Percentiles rank a stretch among this genome's conserved stretches.
These are phyloP conservation scores for Plantago coronopus DNA, from an alignment of 305 asterid genomes.

Conservation along the genomic window DNA sequence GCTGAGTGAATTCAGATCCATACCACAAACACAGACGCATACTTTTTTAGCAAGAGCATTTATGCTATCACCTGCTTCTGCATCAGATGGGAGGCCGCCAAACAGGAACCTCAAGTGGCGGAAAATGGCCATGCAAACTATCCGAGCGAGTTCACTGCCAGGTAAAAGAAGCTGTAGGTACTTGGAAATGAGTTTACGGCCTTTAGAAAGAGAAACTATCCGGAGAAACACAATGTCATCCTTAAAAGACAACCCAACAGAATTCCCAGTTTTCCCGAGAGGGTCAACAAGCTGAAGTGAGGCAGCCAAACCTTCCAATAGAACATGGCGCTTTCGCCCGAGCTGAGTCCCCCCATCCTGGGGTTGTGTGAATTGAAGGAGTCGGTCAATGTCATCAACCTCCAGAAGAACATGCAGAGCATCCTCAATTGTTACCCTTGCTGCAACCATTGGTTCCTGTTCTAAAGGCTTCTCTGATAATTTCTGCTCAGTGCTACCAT, in stretches of 20 bases:
- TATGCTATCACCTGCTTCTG: constrained; percentile 49
- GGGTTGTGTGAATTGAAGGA: constrained; percentile 57
- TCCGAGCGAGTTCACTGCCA: constrained; percentile 69
- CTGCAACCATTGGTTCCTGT: constrained; percentile 95
- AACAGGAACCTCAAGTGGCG: constrained; percentile 78
- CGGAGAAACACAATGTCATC: constrained; percentile 81
- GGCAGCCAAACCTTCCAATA: constrained; percentile 85
- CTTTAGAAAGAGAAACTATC: constrained; percentile 74
- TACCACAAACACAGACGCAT: constrained; percentile 43
- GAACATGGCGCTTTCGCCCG: constrained; percentile 62
- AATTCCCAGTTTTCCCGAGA: constrained; percentile 58
- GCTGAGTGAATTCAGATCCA: constrained; percentile 88
- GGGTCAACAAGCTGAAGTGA: constrained; percentile 94
- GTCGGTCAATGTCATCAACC: constrained; percentile 90
- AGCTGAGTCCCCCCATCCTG: constrained; percentile 75
- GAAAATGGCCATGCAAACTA: constrained; percentile 90
- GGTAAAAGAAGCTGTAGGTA: constrained; percentile 80
- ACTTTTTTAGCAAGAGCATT: constrained; percentile 55
- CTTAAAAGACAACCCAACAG: constrained; percentile 58
- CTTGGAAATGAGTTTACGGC: constrained; percentile 71
- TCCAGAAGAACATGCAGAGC: constrained; percentile 72
- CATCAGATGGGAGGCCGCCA: constrained; percentile 66
- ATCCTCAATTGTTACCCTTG: constrained; percentile 82
- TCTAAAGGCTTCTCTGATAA: constrained; percentile 67
- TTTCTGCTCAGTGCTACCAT: constrained; percentile 48